Conservation (phyloP, 2,329 filamentous ascomycete genomes). For the Alternaria novae-zelandiae region DNA sequence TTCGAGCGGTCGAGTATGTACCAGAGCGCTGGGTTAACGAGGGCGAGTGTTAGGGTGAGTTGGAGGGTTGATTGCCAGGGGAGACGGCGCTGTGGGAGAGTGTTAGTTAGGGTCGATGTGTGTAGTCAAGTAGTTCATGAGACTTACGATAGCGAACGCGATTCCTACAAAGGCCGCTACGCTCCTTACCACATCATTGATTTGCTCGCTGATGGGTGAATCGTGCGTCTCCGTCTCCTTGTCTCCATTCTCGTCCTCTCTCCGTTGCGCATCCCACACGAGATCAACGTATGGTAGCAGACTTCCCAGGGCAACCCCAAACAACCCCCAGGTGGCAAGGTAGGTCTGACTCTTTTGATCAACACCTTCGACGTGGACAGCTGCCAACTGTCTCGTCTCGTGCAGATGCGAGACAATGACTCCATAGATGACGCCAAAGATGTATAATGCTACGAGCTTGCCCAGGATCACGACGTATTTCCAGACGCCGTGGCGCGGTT, state of each 20-base stretch:
- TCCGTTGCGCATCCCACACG: constrained; percentile 66
- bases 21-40: constrained; percentile 94
- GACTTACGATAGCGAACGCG: constrained; percentile 80
- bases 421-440: constrained; percentile 83
- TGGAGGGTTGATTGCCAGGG: constrained; percentile 97
- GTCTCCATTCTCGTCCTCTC: constrained; percentile 28
- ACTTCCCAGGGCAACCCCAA: constrained; percentile 78
- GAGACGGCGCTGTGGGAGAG: constrained; percentile 72
- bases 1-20: constrained; percentile 92
- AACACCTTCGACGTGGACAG: constrained; percentile 65
- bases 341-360: constrained; percentile 68
- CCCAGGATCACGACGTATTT: constrained; percentile 62
- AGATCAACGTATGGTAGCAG: constrained; percentile 84
- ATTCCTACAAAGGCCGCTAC: constrained; percentile 76
- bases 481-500: constrained; percentile 23
- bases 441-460: constrained; percentile 72
- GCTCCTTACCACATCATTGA: constrained; percentile 74
- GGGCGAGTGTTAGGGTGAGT: constrained; percentile 83
- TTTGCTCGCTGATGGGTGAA: constrained; percentile 65
- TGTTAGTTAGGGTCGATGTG: constrained; percentile 5
- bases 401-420: constrained; percentile 81
- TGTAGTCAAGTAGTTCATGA: not conserved
- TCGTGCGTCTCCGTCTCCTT: constrained; percentile 40
- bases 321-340: constrained; percentile 79
- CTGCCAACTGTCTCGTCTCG: constrained; percentile 68